Conservation (phyloP, 495 filamentous ascomycete genomes). For the Apodospora peruviana region DNA sequence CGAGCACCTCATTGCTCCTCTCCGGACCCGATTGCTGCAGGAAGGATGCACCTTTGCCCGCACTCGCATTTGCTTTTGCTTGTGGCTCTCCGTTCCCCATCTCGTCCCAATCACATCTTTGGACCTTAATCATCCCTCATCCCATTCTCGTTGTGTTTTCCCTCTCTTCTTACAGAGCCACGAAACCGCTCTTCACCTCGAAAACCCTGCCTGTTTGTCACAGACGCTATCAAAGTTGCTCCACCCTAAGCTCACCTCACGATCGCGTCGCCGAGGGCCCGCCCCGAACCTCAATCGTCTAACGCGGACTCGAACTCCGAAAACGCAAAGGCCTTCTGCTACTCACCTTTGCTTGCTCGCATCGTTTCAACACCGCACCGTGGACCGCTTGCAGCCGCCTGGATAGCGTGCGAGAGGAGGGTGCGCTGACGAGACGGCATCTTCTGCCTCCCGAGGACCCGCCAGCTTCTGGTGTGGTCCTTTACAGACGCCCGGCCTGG, state of each 20-base stretch:
- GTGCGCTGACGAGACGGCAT: background rate
- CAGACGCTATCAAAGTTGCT: background rate
- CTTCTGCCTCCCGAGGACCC: conserved; percentile 16
- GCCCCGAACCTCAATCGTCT: background rate
- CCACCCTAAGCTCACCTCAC: background rate
- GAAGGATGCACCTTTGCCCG: conserved; percentile 1
- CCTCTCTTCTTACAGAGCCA: no score
- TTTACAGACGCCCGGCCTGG: conserved; percentile 17
- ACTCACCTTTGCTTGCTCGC: background rate
- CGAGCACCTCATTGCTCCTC: background rate
- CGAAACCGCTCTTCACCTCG: no score
- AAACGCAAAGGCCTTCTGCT: background rate
- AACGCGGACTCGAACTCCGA: background rate
- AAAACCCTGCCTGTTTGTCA: background rate
- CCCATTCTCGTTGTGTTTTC: background rate
- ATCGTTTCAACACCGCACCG: background rate
- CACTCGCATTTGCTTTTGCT: background rate
- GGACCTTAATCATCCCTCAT: background rate
- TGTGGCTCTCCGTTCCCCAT: background rate
- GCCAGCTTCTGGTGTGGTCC: conserved; percentile 30
- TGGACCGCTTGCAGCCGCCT: background rate
- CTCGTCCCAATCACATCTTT: background rate
- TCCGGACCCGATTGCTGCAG: conserved; percentile 8
- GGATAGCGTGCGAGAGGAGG: background rate
- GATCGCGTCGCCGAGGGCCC: background rate